Evolutionary conservation across 768 basidiomycete species (phyloP), one percentile per base, ranked within the genome.

Genomic region (Russula earlei): DNA sequence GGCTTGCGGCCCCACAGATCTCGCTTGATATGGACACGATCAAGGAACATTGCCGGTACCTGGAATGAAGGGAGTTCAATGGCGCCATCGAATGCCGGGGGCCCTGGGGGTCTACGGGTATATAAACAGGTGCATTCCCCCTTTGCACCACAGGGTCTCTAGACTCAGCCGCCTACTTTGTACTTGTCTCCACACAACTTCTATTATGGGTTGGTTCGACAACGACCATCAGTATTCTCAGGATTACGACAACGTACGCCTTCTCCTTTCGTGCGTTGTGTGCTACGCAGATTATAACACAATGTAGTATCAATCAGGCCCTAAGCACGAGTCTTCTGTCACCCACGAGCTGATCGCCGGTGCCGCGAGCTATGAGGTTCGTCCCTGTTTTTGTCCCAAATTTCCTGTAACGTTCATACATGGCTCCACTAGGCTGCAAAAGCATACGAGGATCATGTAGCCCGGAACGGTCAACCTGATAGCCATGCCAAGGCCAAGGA

Each of bases 311-410:
- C 7, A 49, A 12, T 4, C 0, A 5, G 5, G 8, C 11, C 55
- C 14, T 1, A 29, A 47, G 56, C 84, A 84, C 72, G 69, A 83
- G 70, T 78, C 49, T 38, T 6, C 68, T 54, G 68, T 84, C 51
- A 78, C 81, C 9, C 85, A 87, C 66, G 80, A 87, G 69, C 66
- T 86, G 41, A 75, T 87, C 59, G 81, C 82, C 45, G 83, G 70
- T 40, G 85, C 85, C 43, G 84, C 84, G 6, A 68, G 81, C 27
- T 87, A 75, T 68, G 82, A 81, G 82, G 84, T 58, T 44, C 15
- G 33, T 4, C 40, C 33, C 25, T n/a, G 4, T 33, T 24, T 0
- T n/a, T 27, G 17, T 14, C 20, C 24, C n/a, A n/a, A 12, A 2
- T 20, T 49, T 40, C 38, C 17, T 36, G 11, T 31, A 52, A 29